Evolutionary conservation across 352 stramenopile genomes (phyloP), one percentile per base, ranked within the genome.

Genomic region (Phytophthora rubi): DNA sequence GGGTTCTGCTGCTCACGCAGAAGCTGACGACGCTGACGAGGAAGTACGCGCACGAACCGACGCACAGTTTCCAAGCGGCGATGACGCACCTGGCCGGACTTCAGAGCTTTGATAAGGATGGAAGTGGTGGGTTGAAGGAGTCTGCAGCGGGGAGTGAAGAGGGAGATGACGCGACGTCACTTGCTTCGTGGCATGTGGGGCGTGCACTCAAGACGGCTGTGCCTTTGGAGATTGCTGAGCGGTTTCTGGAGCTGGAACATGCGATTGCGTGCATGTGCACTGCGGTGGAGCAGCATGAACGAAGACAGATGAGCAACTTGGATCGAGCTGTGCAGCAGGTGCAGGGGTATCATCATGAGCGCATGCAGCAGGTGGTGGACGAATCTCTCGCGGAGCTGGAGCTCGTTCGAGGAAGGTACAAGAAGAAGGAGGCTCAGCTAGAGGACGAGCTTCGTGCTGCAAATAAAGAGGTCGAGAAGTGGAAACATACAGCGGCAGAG

Each of bases 361-460:
- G 74, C 9, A 76, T 91, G 28, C 80, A 86, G 53, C 71, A 65
- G 51, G 81, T 89, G 0, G 74, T 87, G 16, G 70, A 81, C 8
- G 81, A 89, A 33, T 87, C 81, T 26, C 55, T 90, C 37, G 52
- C 70, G 1, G 81, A 91, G 52, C 62, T 91, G 10, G 88, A 91
- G 33, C 56, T 66, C 5, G 78, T 88, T 54, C 75, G 81, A 30
- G 53, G 64, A 9, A 77, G 73, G 18, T 81, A 89, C 70, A 85
- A 79, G 62, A 81, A 81, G 49, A 77, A 75, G 32, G 68, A 85
- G 21, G 64, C 76, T 5, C 56, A 69, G 18, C 47, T 89, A 1
- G 81, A 89, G 53, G 54, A 59, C 0, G 71, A 90, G 9, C 45
- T 82, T 39, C 64, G 70, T 45, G 39, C 21, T 37, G 76, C 76